Evolutionary conservation across 345 rosid genomes (phyloP), one percentile per base, ranked within the genome.

Genomic region (Viola odorata): DNA sequence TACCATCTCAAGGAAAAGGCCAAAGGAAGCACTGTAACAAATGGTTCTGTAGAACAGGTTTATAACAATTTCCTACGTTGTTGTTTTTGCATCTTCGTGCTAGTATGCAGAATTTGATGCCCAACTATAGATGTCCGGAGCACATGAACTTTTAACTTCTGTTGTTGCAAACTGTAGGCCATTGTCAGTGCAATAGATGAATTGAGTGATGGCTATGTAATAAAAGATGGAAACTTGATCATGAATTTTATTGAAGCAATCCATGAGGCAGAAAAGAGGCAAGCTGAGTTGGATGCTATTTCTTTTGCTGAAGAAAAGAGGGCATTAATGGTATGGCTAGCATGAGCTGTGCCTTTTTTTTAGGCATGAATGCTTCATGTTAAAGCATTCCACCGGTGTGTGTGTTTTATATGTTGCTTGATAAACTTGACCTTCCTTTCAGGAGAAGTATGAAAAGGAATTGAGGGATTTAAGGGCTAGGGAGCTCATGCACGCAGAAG

Each of bases 401-500:
- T 47, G 13, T 10, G 50, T 47, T 47, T 47, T 47, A n/a, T 45
- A 3, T 47, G 12, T 47, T n/a, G 5, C 4, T 11, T 10, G 8
- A 9, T 4, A 11, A 10, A 4, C 12, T 47, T 47, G 5, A 47
- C 4, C 12, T 38, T 53, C 41, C 17, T 17, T 73, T 64, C 79
- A 91, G 97, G 97, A 84, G 68, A 86, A 81, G 79, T 88, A 82
- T 62, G 99, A 95, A 72, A 95, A 82, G 69, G 89, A 91, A 71
- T 65, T 91, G 75, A 84, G 89, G 74, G 95, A 95, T 76, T 83
- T 78, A 38, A 88, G 89, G 75, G 96, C 92, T 3, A 86, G 96
- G 71, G 96, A 88, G 66, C 90, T 95, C 45, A 95, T 95, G 99
- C 88, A 64, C 66, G 81, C 85, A 13, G 97, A 95, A 82, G 95